Evolutionary conservation across 805 yeast genomes (phyloP), one percentile per base, ranked within the genome.

Genomic region (Ogataea methanolica): DNA sequence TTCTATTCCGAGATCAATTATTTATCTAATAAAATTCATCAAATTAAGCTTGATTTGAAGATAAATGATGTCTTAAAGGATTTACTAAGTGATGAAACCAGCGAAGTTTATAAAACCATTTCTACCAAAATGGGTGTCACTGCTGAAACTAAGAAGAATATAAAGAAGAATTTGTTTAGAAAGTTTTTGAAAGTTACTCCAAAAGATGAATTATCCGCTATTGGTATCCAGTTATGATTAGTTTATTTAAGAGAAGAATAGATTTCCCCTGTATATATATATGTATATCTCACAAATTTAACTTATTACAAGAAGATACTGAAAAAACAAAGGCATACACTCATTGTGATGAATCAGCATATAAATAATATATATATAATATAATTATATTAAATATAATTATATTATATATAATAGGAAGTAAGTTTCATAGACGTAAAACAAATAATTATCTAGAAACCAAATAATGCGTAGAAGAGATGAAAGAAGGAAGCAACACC

Each of bases 141-240:
- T 9, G 66, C 72, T 33, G 75, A 78, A 7, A 66, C 69, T 52
- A 76, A 78, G 61, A 70, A 69, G 44, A 74, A 74, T 63, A 79
- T 83, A 21, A 80, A 75, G 61, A 88, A 86, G 71, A 90, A 90
- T 65, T 66, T 88, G 41, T 65, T 87, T 56, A 76, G 89, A 62
- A 87, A 85, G 66, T 83, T 75, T 62, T 47, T 68, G 14, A 60
- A 60, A 22, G 49, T 47, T 19, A 49, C 65, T 4, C 49, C 67
- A 7, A 26, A 23, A n/a, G 63, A 56, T 14, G 66, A 63, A 46
- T 56, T 66, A 42, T 33, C 42, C 19, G 41, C 50, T 33, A 51
- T 62, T 46, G 67, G 68, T 33, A 51, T 63, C 36, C 36, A 46
- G 23, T 33, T 60, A 36, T 58, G 48, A 54, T 7, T 33, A 15